These are phyloP conservation scores for Grosmannia penicillata DNA, from an alignment of 2,329 filamentous ascomycete genomes.

Conservation along the genomic window DNA sequence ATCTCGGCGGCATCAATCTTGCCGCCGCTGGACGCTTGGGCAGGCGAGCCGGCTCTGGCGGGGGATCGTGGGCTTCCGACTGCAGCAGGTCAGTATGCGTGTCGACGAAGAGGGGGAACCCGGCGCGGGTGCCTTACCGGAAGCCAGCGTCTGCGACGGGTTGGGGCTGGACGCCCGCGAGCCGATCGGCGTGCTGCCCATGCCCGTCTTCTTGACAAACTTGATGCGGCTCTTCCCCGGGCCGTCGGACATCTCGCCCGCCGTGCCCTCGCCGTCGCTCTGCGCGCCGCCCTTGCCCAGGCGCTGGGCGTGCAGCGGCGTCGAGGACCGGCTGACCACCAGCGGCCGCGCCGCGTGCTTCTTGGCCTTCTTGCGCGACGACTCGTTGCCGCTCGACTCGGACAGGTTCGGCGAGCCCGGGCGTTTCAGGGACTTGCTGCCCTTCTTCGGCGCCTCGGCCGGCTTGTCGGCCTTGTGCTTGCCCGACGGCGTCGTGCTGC, in stretches of 20 bases:
- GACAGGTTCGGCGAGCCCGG: constrained; percentile 76
- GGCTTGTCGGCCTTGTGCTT: constrained; percentile 30
- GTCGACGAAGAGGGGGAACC: no score
- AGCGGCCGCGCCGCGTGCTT: constrained; percentile 37
- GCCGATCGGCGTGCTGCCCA: constrained; percentile 37
- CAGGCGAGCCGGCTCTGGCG: constrained; percentile 6
- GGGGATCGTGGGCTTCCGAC: constrained; percentile 12
- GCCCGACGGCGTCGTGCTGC: constrained; percentile 40
- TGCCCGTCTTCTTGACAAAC: constrained; percentile 26
- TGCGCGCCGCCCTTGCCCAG: constrained; percentile 36
- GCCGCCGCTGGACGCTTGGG: constrained; percentile 17
- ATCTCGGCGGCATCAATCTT: constrained; percentile 37
- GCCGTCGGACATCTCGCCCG: constrained; percentile 50
- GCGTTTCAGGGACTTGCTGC: constrained; percentile 61
- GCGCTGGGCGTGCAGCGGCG: constrained; percentile 34
- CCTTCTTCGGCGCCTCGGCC: constrained; percentile 34
- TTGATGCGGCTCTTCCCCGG: constrained; percentile 37
- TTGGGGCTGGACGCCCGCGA: constrained; percentile 49
- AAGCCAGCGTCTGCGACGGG: constrained; percentile 22
- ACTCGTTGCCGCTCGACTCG: constrained; percentile 86
- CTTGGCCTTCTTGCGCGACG: constrained; percentile 62
- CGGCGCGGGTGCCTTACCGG: background rate
- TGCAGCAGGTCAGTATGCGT: background rate
- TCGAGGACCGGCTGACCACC: constrained; percentile 37
- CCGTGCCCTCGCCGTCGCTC: constrained; percentile 60